Evolutionary conservation across 2,329 filamentous ascomycete species (phyloP).

Genomic region (Beauveria medogensis): DNA sequence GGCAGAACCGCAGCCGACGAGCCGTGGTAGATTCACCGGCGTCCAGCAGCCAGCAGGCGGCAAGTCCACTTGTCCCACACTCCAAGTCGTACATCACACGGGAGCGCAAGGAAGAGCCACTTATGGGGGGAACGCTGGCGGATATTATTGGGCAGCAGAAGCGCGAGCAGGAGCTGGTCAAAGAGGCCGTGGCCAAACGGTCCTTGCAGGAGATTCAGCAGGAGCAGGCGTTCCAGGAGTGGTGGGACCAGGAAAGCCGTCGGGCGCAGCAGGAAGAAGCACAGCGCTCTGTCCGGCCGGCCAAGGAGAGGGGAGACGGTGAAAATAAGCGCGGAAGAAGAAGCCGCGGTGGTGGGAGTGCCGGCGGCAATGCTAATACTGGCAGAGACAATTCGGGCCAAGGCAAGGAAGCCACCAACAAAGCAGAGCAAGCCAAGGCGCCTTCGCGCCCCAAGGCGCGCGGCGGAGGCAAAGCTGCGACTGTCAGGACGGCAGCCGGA

Average conservation of each 20-base stretch:
- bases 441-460: neutral
- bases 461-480: neutral
- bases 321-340: constrained; percentile 22
- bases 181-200: constrained; percentile 78
- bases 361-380: neutral
- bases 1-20: constrained; percentile 39
- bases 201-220: constrained; percentile 91
- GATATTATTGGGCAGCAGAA: constrained; percentile 87
- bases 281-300: constrained; percentile 32
- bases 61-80: constrained; percentile 44
- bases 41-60: constrained; percentile 22
- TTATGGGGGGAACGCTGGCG: constrained; percentile 65
- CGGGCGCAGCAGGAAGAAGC: constrained; percentile 59
- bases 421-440: neutral
- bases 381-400: neutral
- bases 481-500: neutral
- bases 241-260: constrained; percentile 84
- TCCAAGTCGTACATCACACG: constrained; percentile 52
- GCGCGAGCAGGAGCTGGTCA: constrained; percentile 72
- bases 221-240: constrained; percentile 93
- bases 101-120: constrained; percentile 53
- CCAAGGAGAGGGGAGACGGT: constrained; percentile 29
- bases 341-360: constrained; percentile 19
- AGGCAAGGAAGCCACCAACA: neutral
- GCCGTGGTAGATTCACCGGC: constrained; percentile 19